Conservation (phyloP, 805 yeast genomes). For the Ogataea siamensis region DNA sequence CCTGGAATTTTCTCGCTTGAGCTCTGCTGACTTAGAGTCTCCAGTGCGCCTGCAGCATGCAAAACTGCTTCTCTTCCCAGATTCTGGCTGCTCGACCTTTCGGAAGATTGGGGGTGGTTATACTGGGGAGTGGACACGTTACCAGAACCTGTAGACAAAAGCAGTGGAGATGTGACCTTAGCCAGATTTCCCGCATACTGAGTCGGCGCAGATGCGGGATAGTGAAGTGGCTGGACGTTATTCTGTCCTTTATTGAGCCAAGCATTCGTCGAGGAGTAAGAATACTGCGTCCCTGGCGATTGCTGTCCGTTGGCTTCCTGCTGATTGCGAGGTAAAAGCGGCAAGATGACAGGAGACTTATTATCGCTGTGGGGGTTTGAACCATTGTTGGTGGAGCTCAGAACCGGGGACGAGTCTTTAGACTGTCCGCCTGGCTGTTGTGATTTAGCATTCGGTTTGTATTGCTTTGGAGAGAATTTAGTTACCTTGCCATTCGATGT, state of each 20-base stretch:
- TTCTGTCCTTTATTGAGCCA: conserved; percentile 30
- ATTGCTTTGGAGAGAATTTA: conserved; percentile 39
- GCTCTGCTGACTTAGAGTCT: conserved; percentile 37
- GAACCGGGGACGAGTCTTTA: conserved; percentile 21
- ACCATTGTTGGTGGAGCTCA: conserved; percentile 15
- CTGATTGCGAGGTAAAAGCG: conserved; percentile 40
- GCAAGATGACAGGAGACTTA: conserved; percentile 39
- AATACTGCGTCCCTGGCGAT: conserved; percentile 30
- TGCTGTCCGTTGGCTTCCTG: conserved; percentile 20
- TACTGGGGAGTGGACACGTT: conserved; percentile 30
- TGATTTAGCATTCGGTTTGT: conserved; percentile 32
- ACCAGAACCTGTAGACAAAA: conserved; percentile 50
- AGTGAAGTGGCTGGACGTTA: conserved; percentile 54
- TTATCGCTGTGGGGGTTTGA: conserved; percentile 6
- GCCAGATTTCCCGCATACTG: conserved; percentile 66
- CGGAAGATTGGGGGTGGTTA: conserved; percentile 40
- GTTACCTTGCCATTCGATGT: conserved; percentile 23
- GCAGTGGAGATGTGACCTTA: conserved; percentile 61
- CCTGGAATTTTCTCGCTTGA: conserved; percentile 31
- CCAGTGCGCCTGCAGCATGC: conserved; percentile 42
- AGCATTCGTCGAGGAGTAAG: conserved; percentile 29
- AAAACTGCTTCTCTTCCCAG: conserved; percentile 34
- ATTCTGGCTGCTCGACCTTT: conserved; percentile 30
- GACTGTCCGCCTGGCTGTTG: conserved; percentile 13
- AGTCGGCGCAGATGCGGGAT: conserved; percentile 67